Evolutionary conservation across 345 rosid genomes (phyloP).

Genomic region (Eucalyptus decipiens): DNA sequence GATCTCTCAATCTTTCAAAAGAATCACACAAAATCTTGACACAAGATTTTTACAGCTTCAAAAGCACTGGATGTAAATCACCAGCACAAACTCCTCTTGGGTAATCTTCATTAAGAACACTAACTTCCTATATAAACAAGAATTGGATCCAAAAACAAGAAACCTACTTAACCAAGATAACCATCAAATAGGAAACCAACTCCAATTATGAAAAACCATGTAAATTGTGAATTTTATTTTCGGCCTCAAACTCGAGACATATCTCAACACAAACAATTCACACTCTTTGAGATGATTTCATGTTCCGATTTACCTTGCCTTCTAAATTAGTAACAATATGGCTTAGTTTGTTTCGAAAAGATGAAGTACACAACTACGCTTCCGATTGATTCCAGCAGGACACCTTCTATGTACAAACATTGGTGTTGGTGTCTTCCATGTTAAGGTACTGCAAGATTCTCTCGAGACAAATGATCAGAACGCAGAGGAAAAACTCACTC

Average conservation of each 20-base stretch:
- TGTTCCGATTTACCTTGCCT: neutral
- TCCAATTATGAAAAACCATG: no score
- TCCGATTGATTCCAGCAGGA: neutral
- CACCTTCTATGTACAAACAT: neutral
- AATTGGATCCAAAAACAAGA: no score
- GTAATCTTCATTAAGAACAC: no score
- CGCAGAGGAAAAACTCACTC: neutral
- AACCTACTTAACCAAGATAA: no score
- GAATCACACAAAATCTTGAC: no score
- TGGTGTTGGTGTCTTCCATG: neutral
- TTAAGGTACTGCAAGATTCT: neutral
- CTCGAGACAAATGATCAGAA: neutral
- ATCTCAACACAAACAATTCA: neutral
- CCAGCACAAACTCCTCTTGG: no score
- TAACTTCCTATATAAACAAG: no score
- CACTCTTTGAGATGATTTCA: neutral
- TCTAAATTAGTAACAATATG: neutral
- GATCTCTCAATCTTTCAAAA: no score
- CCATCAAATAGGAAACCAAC: no score
- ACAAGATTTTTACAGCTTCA: no score
- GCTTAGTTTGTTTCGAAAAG: neutral
- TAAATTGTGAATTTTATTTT: neutral
- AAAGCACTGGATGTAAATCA: no score
- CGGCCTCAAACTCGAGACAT: rapidly evolving
- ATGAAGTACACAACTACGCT: no score